Base-by-base conservation (phyloP, 23 red algal species). In the Rhodosorus marinus region DNA sequence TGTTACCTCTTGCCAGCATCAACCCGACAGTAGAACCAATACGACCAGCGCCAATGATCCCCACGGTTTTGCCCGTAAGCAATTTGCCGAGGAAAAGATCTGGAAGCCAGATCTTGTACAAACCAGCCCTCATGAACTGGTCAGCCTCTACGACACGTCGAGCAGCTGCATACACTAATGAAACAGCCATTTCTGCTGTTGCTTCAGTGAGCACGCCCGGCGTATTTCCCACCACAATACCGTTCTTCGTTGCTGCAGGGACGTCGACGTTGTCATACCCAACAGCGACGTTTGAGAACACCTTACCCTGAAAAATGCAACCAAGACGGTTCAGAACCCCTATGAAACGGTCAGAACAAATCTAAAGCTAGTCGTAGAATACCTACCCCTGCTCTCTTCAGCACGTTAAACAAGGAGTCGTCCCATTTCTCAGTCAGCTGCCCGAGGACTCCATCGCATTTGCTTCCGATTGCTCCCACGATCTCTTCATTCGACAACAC, bases 391-490 rank as follows among this genome's bases (percentile, higher is more conserved):
- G 68, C 68, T 7, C 35, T 26, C 53, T 74, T 74, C 1, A 74
- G 24, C 8, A 7, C 6, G 6, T 11, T 15, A 20, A 74, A 32
- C 55, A 74, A 8, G 1, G 38, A 23, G 2, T 59, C 68, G 55
- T 74, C 59, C 68, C 68, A 74, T 15, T 60, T 60, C 29, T 74
- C 68, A 6, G 68, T 74, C 29, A 74, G 33, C 68, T 74, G 68
- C 19, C 68, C 68, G 1, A 74, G 29, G 35, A 74, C 68, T 4
- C 55, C 68, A 50, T 65, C 57, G 50, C 68, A 74, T 33, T 35
- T 54, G 20, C 15, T 11, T 1, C 68, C 68, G 24, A 74, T 74
- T 6, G 68, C 68, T 28, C 31, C 49, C 27, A 17, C 20, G 7
- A 74, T 45, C 47, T 74, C 35, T 17, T 45, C 24, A 28, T 30